Conservation (phyloP, 176 grass and related monocot species). For the Dactylis glomerata region DNA sequence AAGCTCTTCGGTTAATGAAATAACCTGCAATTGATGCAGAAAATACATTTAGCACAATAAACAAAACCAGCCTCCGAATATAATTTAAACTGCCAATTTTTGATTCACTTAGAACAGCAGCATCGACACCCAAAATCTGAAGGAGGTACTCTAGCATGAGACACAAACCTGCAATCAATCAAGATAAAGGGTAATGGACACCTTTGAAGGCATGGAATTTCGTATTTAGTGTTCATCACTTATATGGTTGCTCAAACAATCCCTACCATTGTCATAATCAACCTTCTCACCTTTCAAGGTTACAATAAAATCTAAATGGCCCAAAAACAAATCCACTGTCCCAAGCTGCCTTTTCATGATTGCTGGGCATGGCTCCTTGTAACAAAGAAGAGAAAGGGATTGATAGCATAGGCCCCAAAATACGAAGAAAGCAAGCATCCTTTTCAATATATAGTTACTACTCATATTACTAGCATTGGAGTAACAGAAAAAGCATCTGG, state of each 20-base stretch:
- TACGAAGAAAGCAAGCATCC: constrained; percentile 28
- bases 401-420: constrained; percentile 47
- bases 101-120: constrained; percentile 75
- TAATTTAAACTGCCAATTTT: constrained; percentile 26
- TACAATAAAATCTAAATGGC: constrained; percentile 59
- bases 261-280: constrained; percentile 51
- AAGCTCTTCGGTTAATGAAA: constrained; percentile 77
- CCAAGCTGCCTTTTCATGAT: constrained; percentile 58
- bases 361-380: constrained; percentile 60
- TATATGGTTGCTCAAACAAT: constrained; percentile 40
- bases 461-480: background rate
- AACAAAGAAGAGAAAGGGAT: constrained; percentile 60
- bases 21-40: constrained; percentile 52
- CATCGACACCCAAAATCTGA: constrained; percentile 72
- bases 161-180: constrained; percentile 87
- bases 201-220: constrained; percentile 50
- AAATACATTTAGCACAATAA: constrained; percentile 28
- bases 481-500: constrained; percentile 9
- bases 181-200: constrained; percentile 86
- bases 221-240: constrained; percentile 32
- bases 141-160: constrained; percentile 49
- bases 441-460: constrained; percentile 26
- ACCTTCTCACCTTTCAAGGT: constrained; percentile 71
- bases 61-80: background rate
- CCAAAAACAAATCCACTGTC: constrained; percentile 54